These are phyloP conservation scores for Cryptococcus sp. DNA, from an alignment of 1,284 basidiomycete species.

Conservation along the genomic window DNA sequence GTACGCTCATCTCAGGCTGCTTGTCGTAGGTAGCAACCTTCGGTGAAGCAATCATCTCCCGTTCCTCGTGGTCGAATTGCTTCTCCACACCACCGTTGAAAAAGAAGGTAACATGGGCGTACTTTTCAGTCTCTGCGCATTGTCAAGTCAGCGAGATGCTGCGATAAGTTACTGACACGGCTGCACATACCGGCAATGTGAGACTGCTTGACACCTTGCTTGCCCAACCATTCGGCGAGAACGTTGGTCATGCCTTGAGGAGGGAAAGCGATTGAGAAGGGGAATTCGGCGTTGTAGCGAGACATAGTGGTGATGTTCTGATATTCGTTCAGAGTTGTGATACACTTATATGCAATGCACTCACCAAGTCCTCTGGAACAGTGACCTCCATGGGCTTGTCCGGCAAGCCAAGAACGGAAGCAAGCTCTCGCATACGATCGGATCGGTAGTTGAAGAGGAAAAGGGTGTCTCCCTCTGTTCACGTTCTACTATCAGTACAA, in stretches of 20 bases:
- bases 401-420: constrained; percentile 71
- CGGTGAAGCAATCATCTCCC: constrained; percentile 84
- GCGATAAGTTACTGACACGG: neutral
- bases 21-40: constrained; percentile 88
- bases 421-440: constrained; percentile 88
- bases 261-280: constrained; percentile 82
- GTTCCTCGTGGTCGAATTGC: constrained; percentile 77
- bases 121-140: constrained; percentile 80
- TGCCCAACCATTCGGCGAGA: constrained; percentile 81
- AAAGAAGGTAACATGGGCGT: constrained; percentile 94
- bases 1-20: constrained; percentile 81
- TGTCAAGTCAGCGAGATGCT: neutral
- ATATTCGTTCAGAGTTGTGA: neutral
- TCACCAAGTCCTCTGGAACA: constrained; percentile 77
- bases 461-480: constrained; percentile 65
- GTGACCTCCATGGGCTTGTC: constrained; percentile 79
- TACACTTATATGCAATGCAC: constrained; percentile 18
- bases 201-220: constrained; percentile 74
- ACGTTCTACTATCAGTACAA: neutral
- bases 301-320: constrained; percentile 89
- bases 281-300: constrained; percentile 84
- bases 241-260: constrained; percentile 88
- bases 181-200: constrained; percentile 70
- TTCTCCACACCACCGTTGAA: constrained; percentile 94
- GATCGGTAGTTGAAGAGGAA: constrained; percentile 96